phyloP scores from a whole-genome alignment of 768 basidiomycete genomes.

The Auricularia sp. region DNA sequence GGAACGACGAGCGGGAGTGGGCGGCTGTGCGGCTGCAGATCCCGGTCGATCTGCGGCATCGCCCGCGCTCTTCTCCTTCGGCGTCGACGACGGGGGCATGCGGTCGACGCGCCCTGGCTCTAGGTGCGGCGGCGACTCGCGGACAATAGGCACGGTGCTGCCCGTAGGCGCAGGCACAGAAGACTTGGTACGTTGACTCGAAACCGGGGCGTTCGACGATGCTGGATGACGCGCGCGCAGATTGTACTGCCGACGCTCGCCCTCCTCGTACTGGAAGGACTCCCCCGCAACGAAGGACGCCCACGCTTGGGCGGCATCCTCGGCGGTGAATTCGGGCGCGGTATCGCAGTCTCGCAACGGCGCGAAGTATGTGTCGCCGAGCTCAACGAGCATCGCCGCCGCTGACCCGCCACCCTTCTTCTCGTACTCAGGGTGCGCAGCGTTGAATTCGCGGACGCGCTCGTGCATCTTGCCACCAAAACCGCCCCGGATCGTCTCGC shows the following conservation, averaged over 20 bases:
- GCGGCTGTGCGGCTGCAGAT: neutral
- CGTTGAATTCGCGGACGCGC: neutral
- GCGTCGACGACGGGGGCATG: neutral
- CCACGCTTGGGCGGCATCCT: neutral
- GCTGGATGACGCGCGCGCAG: too few species aligned
- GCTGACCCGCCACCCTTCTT: neutral
- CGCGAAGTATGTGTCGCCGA: neutral
- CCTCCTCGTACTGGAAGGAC: too few species aligned
- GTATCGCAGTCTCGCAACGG: too few species aligned
- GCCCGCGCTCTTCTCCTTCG: neutral
- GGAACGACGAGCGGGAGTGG: neutral
- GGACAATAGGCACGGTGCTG: too few species aligned
- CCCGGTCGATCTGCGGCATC: neutral
- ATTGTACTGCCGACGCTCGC: too few species aligned
- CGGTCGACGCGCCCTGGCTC: too few species aligned
- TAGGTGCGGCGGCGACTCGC: too few species aligned
- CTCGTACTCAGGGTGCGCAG: neutral
- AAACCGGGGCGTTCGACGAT: too few species aligned
- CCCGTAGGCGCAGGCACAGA: too few species aligned
- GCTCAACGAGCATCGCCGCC: neutral
- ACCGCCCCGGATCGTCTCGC: neutral
- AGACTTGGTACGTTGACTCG: too few species aligned
- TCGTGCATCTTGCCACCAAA: neutral
- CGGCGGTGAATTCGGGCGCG: too few species aligned
- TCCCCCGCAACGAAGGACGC: neutral